These are phyloP conservation scores for Zarea fungicola DNA, from an alignment of 2,329 filamentous ascomycete species.

Conservation along the genomic window DNA sequence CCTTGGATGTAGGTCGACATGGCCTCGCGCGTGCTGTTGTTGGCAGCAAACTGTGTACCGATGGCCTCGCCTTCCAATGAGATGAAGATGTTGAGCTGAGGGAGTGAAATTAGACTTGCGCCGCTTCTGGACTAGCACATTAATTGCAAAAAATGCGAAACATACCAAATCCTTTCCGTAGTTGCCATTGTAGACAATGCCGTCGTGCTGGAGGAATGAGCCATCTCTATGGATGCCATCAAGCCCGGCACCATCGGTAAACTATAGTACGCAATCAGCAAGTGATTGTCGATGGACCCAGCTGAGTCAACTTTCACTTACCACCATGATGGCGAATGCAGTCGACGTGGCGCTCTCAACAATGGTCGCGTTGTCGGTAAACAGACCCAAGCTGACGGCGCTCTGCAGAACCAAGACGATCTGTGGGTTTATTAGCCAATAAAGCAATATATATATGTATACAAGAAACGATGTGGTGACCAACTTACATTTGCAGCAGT, in stretches of 20 bases:
- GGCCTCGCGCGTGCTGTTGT: constrained; percentile 15
- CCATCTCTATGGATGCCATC: constrained; percentile 22
- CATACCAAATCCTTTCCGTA: constrained; percentile 21
- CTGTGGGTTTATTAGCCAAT: too few species aligned
- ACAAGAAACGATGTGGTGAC: background rate
- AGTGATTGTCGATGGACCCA: background rate
- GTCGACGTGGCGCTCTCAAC: constrained; percentile 15
- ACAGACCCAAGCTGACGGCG: constrained; percentile 19
- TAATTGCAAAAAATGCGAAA: background rate
- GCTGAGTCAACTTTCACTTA: background rate
- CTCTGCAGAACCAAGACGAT: constrained; percentile 21
- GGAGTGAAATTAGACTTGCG: background rate
- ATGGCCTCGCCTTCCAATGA: constrained; percentile 18
- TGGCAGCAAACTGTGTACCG: constrained; percentile 19
- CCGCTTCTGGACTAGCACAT: too few species aligned
- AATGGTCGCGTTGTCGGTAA: constrained; percentile 19
- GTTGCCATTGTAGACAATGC: constrained; percentile 22
- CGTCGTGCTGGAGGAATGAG: constrained; percentile 20
- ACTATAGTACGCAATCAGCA: constrained; percentile 10
- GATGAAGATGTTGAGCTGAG: constrained; percentile 21
- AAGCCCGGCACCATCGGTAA: constrained; percentile 13
- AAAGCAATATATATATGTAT: too few species aligned
- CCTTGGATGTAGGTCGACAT: constrained; percentile 18
- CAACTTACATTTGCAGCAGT: constrained; percentile 20
- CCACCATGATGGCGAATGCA: constrained; percentile 18